These are phyloP conservation scores for Penicillium vulpinum DNA, from an alignment of 2,329 filamentous ascomycete genomes.

Conservation along the genomic window DNA sequence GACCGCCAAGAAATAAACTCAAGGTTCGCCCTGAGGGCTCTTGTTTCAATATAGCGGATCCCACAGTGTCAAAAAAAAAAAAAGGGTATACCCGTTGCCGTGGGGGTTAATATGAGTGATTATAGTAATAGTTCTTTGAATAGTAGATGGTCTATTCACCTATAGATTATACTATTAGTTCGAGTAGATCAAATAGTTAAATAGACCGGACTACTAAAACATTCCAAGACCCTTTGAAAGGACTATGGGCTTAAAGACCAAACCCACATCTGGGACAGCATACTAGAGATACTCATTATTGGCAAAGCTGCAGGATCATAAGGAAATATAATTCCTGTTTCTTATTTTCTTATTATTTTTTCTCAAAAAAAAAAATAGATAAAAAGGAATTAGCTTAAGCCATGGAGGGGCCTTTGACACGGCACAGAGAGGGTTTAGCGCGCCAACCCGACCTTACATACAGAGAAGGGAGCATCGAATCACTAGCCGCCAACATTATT, in stretches of 20 bases:
- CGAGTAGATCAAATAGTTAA: background rate
- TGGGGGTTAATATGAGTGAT: conserved; percentile 21
- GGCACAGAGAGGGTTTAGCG: conserved; percentile 25
- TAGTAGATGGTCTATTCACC: no score
- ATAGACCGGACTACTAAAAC: background rate
- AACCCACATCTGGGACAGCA: background rate
- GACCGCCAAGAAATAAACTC: conserved; percentile 32
- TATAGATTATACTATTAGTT: no score
- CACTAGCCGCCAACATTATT: conserved; percentile 11
- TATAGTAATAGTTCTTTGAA: conserved; percentile 3
- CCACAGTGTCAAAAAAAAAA: conserved; percentile 37
- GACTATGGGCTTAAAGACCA: background rate
- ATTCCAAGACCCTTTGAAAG: background rate
- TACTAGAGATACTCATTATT: background rate
- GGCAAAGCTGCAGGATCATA: background rate
- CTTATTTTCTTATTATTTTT: background rate
- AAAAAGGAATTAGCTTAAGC: conserved; percentile 13
- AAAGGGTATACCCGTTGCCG: conserved; percentile 34
- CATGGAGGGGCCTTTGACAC: conserved; percentile 16
- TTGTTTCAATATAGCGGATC: conserved; percentile 40
- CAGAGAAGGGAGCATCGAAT: conserved; percentile 5
- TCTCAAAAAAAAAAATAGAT: background rate
- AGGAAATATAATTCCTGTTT: background rate
- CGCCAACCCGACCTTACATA: conserved; percentile 23
- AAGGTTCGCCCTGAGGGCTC: conserved; percentile 29